A percentile compares a stretch with the other conserved stretches of the same genome.
phyloP scores from a whole-genome alignment of 225 moss, liverwort and hornwort genomes.

The Polytrichum formosum region DNA sequence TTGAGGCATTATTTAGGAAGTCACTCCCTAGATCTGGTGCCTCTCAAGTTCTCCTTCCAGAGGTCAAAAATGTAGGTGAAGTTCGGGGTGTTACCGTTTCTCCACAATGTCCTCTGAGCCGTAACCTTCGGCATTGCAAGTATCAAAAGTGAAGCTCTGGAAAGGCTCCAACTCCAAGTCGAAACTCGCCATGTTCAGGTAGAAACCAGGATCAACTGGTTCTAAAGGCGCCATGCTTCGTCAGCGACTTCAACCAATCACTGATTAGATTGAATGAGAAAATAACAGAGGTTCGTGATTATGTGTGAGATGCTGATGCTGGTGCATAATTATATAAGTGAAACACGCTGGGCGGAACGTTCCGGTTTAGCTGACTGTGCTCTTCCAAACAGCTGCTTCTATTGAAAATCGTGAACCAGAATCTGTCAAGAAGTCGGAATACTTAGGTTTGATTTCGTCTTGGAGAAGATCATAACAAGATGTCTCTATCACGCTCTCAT shows the following conservation, averaged over 20 bases:
- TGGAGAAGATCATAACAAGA: too few relatives aligned
- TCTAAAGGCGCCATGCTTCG: slow-evolving; percentile 25
- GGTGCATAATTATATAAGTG: slow-evolving; percentile 4
- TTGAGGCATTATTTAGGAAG: slow-evolving; percentile 4
- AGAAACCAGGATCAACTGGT: slow-evolving; percentile 31
- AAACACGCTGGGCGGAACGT: slow-evolving; percentile 15
- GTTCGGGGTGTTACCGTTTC: slow-evolving; percentile 30
- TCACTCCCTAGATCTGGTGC: background rate
- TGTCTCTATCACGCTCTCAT: too few relatives aligned
- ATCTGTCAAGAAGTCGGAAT: background rate
- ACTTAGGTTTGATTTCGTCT: background rate
- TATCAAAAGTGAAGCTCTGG: slow-evolving; percentile 51
- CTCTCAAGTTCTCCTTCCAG: background rate
- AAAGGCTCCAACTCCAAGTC: slow-evolving; percentile 43
- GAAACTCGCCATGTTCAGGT: slow-evolving; percentile 43
- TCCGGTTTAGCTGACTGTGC: background rate
- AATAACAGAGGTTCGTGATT: background rate
- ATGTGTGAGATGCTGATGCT: background rate
- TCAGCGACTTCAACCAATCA: slow-evolving; percentile 14
- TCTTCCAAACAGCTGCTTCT: background rate
- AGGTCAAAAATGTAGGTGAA: background rate
- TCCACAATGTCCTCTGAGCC: slow-evolving; percentile 20
- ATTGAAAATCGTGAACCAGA: background rate
- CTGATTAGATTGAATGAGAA: slow-evolving; percentile 2
- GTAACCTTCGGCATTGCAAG: slow-evolving; percentile 5